Percentiles rank a stretch among this genome's conserved stretches.
Conservation (phyloP, 805 yeast species). For the Babjeviella inositovora region DNA sequence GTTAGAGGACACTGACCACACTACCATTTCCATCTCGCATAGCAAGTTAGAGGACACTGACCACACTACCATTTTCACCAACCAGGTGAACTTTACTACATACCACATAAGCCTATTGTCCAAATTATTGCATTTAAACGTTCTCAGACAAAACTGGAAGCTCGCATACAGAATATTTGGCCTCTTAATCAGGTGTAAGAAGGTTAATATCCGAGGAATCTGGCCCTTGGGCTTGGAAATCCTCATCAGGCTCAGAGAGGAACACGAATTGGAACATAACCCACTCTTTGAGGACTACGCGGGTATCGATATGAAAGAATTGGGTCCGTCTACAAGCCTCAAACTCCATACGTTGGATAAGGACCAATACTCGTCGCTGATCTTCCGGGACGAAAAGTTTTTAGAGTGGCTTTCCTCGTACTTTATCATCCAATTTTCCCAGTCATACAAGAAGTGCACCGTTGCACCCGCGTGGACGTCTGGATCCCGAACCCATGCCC, state of each 20-base stretch:
- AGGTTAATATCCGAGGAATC: conserved; percentile 33
- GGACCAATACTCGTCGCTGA: not conserved
- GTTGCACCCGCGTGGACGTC: conserved; percentile 22
- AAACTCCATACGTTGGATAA: no score
- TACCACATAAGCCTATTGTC: conserved; percentile 19
- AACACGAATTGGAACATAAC: not conserved
- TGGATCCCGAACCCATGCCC: conserved; percentile 21
- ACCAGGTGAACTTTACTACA: no score
- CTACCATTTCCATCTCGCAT: no score
- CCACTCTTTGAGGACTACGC: not conserved
- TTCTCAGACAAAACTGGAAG: conserved; percentile 35
- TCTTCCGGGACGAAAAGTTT: conserved; percentile 13
- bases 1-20: no score
- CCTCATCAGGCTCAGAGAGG: conserved; percentile 9
- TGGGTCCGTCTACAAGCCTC: no score
- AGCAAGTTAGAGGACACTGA: no score
- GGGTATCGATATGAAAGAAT: not conserved
- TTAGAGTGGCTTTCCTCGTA: conserved; percentile 17
- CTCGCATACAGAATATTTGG: conserved; percentile 36
- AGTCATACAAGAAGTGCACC: no score
- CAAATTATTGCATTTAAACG: conserved; percentile 28
- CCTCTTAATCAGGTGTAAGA: conserved; percentile 26
- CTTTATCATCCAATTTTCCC: no score
- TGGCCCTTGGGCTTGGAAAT: conserved; percentile 57
- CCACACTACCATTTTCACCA: no score